Percentiles rank a stretch among this genome's conserved stretches.
Conservation (phyloP, 352 stramenopile species). For the Halophytophthora batemanensis region DNA sequence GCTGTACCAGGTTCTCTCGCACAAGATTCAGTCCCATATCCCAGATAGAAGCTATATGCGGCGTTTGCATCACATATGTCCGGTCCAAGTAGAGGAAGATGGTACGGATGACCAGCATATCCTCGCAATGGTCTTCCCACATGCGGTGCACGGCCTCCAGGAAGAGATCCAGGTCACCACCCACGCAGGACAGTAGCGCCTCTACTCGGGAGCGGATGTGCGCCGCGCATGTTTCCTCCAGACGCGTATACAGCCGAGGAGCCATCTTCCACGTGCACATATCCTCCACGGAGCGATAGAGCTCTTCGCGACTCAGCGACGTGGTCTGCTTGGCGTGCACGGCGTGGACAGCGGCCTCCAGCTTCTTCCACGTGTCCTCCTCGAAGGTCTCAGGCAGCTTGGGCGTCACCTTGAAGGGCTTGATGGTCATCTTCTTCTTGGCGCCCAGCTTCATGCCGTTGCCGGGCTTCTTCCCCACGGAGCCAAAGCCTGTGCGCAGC, state of each 20-base stretch:
- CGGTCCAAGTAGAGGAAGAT: slow-evolving; percentile 94
- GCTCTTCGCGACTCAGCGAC: slow-evolving; percentile 68
- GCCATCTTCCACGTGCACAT: slow-evolving; percentile 94
- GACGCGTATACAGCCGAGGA: slow-evolving; percentile 55
- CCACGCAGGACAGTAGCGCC: slow-evolving; percentile 52
- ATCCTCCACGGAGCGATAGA: slow-evolving; percentile 85
- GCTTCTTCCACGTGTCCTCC: slow-evolving; percentile 69
- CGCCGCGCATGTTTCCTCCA: slow-evolving; percentile 66
- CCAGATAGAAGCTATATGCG: slow-evolving; percentile 86
- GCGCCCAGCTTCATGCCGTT: slow-evolving; percentile 15
- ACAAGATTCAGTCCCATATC: slow-evolving; percentile 86
- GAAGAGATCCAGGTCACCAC: slow-evolving; percentile 66
- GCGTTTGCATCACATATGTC: slow-evolving; percentile 87
- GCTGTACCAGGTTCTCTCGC: slow-evolving; percentile 54
- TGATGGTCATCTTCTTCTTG: slow-evolving; percentile 86
- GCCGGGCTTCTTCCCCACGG: slow-evolving; percentile 22
- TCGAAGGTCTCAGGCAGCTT: slow-evolving; percentile 77
- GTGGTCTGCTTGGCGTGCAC: slow-evolving; percentile 72
- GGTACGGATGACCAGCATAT: slow-evolving; percentile 91
- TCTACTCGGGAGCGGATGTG: slow-evolving; percentile 64
- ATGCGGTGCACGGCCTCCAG: slow-evolving; percentile 71
- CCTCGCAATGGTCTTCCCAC: slow-evolving; percentile 90
- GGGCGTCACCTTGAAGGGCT: slow-evolving; percentile 78
- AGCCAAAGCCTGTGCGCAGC: slow-evolving; percentile 14
- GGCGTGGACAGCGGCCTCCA: slow-evolving; percentile 58